Base-by-base conservation (phyloP, 768 basidiomycete species). In the Suillus plorans region DNA sequence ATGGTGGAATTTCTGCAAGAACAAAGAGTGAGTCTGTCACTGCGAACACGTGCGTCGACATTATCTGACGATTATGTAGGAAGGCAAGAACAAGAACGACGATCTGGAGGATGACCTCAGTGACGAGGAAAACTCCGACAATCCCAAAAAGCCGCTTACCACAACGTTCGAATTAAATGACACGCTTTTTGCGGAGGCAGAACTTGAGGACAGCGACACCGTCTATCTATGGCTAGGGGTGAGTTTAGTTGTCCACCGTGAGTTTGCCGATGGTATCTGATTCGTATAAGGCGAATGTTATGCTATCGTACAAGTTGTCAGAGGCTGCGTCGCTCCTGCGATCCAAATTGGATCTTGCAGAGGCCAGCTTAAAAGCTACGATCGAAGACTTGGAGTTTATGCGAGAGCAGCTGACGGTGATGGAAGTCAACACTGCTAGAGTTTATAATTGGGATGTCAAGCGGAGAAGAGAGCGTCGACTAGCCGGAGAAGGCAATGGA, bases 391-490 rank as follows among this genome's bases (percentile, higher is more conserved):
- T 97, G 25, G 95, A 95, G 73, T 99, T 93, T 74, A 77, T 99
- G 65, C 82, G 94, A 60, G 97, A 99, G 73, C 97, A 99, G 76
- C 82, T 95, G 61, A 99, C 97, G 5, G 86, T 97, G 12, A 97
- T 98, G 92, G 96, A 99, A 73, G 88, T 89, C 45, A 99, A 99
- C 73, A 95, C 93, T 14, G 97, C 97, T 7, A 83, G 97, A 44
- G 90, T 97, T 61, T 98, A 97, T 74, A 99, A 99, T 73, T 96
- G 92, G 91, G 95, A 97, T 73, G 94, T 97, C 36, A 94, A 93
- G 74, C 79, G 89, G 68, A 81, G 94, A 74, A 79, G 92, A 74
- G 89, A 89, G 56, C 76, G 77, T 69, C 77, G 86, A 64, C 74
- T 78, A 69, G 72, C 71, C 62, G 83, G 82, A 60, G 81, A 79